These are phyloP conservation scores for Kondoa malvinella DNA, from an alignment of 768 basidiomycete species.

Conservation along the genomic window DNA sequence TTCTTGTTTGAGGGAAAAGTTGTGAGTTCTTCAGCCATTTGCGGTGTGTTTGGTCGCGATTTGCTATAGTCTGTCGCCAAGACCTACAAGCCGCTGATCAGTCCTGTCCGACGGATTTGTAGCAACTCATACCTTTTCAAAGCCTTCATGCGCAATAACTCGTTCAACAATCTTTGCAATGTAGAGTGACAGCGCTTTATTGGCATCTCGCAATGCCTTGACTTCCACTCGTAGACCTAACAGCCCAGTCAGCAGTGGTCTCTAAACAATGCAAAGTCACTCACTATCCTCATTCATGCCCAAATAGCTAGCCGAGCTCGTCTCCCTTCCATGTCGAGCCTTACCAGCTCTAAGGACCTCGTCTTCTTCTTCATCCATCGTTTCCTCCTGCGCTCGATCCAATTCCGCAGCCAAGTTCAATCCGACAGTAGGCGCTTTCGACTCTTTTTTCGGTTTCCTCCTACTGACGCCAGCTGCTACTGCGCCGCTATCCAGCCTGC, in stretches of 20 bases:
- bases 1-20: background rate
- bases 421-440: constrained; percentile 9
- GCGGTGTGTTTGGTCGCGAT: background rate
- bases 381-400: constrained; percentile 14
- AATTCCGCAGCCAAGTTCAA: constrained; percentile 26
- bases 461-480: constrained; percentile 11
- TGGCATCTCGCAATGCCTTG: constrained; percentile 82
- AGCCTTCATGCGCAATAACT: constrained; percentile 88
- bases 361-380: constrained; percentile 7
- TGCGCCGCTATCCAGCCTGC: constrained; percentile 17
- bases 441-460: background rate
- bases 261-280: background rate
- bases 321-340: constrained; percentile 5
- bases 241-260: constrained; percentile 20
- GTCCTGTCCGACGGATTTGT: too few species aligned
- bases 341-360: constrained; percentile 7
- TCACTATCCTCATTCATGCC: constrained; percentile 8
- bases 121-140: constrained; percentile 61
- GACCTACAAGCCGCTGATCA: background rate
- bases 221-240: constrained; percentile 63
- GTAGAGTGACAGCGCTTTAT: constrained; percentile 85
- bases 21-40: background rate
- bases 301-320: background rate
- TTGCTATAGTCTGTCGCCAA: constrained; percentile 6
- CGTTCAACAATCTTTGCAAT: constrained; percentile 96